phyloP scores from a whole-genome alignment of 2,329 filamentous ascomycete genomes.

The Sarocladium brachiariae region DNA sequence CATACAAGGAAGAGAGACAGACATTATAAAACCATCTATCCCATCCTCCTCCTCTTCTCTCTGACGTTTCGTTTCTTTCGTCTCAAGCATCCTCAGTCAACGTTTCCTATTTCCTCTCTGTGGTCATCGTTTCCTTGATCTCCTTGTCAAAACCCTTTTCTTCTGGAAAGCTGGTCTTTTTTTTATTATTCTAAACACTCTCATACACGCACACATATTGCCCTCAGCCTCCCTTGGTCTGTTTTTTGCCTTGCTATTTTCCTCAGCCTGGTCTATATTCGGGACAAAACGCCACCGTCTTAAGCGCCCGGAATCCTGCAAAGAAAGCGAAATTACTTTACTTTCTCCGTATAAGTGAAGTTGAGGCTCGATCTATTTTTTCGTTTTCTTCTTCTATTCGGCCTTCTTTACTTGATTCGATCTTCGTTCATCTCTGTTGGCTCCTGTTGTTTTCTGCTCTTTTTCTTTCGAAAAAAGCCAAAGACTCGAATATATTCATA shows the following conservation, averaged over 20 bases:
- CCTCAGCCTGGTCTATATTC: not conserved
- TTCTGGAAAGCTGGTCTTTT: not conserved
- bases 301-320: constrained; percentile 7
- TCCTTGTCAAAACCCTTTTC: not conserved
- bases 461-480: no score
- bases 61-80: not conserved
- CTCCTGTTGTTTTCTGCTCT: no score
- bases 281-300: not conserved
- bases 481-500: constrained; percentile 5
- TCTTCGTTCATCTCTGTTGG: not conserved
- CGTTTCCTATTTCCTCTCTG: not conserved
- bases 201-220: no score
- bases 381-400: no score
- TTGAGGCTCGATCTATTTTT: no score
- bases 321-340: not conserved
- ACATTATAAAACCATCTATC: no score
- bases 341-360: no score
- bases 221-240: no score
- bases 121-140: no score
- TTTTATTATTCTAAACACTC: not conserved
- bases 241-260: no score
- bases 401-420: not conserved
- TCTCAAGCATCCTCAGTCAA: not conserved
- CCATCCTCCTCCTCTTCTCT: not conserved
- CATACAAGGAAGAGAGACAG: no score